A percentile compares a stretch with the other conserved stretches of the same genome.
These are phyloP conservation scores for Saccharata proteae DNA, from an alignment of 2,329 filamentous ascomycete genomes.

Conservation along the genomic window DNA sequence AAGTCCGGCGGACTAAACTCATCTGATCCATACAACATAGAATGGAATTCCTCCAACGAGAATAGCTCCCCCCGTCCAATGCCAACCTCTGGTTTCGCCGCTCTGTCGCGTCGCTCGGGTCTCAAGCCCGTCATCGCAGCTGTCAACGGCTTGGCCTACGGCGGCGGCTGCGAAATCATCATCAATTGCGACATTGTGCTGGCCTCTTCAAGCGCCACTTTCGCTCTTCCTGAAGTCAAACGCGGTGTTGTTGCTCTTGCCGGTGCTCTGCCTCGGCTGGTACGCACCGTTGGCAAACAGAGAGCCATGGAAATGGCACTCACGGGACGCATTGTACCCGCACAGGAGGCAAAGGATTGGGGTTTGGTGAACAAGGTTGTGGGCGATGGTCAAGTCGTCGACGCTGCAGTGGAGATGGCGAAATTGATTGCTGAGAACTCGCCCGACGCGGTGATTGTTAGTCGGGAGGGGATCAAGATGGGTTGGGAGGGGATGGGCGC, in stretches of 20 bases:
- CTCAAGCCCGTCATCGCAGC: conserved; percentile 51
- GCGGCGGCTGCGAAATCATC: conserved; percentile 16
- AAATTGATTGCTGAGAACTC: conserved; percentile 51
- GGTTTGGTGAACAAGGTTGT: conserved; percentile 17
- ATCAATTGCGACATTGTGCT: conserved; percentile 19
- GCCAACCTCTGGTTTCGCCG: conserved; percentile 36
- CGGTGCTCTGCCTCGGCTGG: conserved; percentile 16
- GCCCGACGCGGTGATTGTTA: conserved; percentile 67
- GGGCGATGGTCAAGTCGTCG: conserved; percentile 33
- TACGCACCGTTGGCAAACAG: conserved; percentile 17
- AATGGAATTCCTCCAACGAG: conserved; percentile 2
- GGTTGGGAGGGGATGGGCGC: conserved; percentile 61
- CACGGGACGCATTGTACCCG: conserved; percentile 14
- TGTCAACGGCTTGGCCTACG: conserved; percentile 39
- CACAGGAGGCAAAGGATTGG: conserved; percentile 14
- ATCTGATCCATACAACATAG: conserved; percentile 1
- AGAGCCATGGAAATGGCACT: conserved; percentile 17
- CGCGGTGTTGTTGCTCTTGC: conserved; percentile 16
- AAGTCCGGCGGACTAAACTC: too few relatives aligned
- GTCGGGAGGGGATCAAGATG: conserved; percentile 55
- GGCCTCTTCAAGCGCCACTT: conserved; percentile 13
- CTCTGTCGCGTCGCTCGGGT: conserved; percentile 42
- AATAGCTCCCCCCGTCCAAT: background rate
- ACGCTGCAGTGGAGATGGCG: conserved; percentile 50
- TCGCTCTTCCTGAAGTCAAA: conserved; percentile 18